Base-by-base conservation (phyloP, 148 eudicot species). In the Vaccinium corymbosum region DNA sequence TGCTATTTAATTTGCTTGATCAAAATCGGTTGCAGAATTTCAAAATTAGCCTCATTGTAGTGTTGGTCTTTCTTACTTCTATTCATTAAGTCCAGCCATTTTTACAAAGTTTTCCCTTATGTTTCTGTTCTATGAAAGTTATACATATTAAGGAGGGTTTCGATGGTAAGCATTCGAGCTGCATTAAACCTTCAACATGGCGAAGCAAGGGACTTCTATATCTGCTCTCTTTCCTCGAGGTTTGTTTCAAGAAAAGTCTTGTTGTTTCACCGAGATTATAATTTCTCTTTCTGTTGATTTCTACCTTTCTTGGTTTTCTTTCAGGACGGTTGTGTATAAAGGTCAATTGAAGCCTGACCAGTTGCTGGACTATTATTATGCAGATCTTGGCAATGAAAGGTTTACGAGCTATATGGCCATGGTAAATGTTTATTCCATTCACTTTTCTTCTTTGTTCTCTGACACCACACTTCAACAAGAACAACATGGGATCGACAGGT, bases 341-440 rank as follows among this genome's bases (percentile, higher is more conserved):
- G 99, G 99, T 78, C 99, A 97, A 90, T 89, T 97, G 93, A 97
- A 94, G 89, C 99, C 98, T 49, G 78, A 93, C 81, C 99, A 97
- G 86, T 85, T 97, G 93, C 90, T 86, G 89, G 97, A 94, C 29
- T 97, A 97, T 88, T 97, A 97, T 80, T 88, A 89, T 81, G 92
- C 94, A 83, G 99, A 97, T 89, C 91, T 97, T 86, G 98, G 98
- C 89, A 91, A 90, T 89, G 98, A 94, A 95, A 97, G 99, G 98
- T 97, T 97, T 94, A 95, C 97, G 91, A 97, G 99, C 98, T 97
- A 97, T 97, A 97, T 97, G 99, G 99, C 99, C 89, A 92, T 97
- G 99, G 99, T 97, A 97, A 97, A 86, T 93, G 91, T 93, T 84
- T 89, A 91, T 81, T 92, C 93, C 86, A 86, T 88, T 91, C 91